A percentile compares a stretch with the other conserved stretches of the same genome.
phyloP scores from a whole-genome alignment of 306 rosid species.

The Inga oerstediana region DNA sequence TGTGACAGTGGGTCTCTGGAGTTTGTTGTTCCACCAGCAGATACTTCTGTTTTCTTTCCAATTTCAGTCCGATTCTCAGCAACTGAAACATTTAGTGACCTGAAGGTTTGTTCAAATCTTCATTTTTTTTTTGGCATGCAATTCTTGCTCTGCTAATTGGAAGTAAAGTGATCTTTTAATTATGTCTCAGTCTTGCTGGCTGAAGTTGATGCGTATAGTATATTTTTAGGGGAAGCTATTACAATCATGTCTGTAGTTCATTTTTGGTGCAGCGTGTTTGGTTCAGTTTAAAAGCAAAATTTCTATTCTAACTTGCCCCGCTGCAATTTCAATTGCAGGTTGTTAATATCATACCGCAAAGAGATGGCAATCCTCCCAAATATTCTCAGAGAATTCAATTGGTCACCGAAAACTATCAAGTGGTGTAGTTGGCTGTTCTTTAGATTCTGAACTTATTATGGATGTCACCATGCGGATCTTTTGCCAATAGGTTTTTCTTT shows the following conservation, averaged over 20 bases:
- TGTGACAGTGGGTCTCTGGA: slow-evolving; percentile 90
- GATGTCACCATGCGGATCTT: slow-evolving; percentile 5
- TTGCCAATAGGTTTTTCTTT: slow-evolving; percentile 20
- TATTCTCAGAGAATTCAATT: slow-evolving; percentile 87
- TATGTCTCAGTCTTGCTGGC: not conserved
- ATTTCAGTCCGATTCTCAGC: slow-evolving; percentile 83
- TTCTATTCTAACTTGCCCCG: not conserved
- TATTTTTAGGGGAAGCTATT: not conserved
- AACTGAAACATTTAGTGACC: slow-evolving; percentile 77
- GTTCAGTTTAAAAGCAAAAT: not conserved
- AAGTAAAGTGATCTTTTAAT: not conserved
- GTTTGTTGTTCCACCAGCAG: slow-evolving; percentile 89
- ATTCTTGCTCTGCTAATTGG: slow-evolving; percentile 8
- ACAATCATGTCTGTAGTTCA: not conserved
- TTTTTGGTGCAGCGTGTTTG: not conserved
- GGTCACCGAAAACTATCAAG: slow-evolving; percentile 84
- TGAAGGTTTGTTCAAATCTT: slow-evolving; percentile 62
- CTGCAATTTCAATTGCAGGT: slow-evolving; percentile 47
- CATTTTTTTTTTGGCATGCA: not conserved
- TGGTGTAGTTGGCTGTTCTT: slow-evolving; percentile 52
- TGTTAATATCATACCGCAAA: slow-evolving; percentile 63
- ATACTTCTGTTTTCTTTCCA: slow-evolving; percentile 86
- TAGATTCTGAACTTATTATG: slow-evolving; percentile 27
- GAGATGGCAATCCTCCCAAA: slow-evolving; percentile 81
- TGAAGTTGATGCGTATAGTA: not conserved